phyloP scores from a whole-genome alignment of 768 basidiomycete genomes.

The Pleurotus eryngii region DNA sequence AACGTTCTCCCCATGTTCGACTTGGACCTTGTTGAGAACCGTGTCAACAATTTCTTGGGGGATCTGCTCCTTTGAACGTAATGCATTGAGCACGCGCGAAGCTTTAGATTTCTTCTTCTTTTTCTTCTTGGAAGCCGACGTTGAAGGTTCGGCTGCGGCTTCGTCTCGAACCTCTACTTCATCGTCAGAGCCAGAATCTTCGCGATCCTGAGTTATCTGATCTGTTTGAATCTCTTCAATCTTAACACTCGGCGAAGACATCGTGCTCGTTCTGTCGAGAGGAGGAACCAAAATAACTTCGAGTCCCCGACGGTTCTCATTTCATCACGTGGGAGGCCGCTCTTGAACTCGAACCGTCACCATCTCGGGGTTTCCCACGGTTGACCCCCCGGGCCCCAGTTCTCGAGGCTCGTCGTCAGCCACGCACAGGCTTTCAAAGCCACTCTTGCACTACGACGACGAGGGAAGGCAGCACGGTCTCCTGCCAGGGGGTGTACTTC shows the following conservation, averaged over 20 bases:
- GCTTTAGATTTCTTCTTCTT: conserved; percentile 86
- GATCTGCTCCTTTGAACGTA: conserved; percentile 46
- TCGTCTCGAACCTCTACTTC: conserved; percentile 14
- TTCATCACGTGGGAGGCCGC: no score
- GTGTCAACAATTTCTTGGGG: conserved; percentile 62
- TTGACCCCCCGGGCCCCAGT: no score
- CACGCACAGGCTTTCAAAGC: no score
- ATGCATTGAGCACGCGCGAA: conserved; percentile 44
- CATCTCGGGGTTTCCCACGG: no score
- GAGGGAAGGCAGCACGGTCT: no score
- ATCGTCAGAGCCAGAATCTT: conserved; percentile 27
- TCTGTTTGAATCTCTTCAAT: neutral
- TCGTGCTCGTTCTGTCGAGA: neutral
- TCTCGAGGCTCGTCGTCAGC: no score
- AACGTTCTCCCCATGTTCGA: conserved; percentile 44
- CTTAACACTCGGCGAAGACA: neutral
- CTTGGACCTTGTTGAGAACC: conserved; percentile 64
- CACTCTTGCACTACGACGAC: no score
- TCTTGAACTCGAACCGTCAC: no score
- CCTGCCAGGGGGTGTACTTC: no score
- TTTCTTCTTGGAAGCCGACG: conserved; percentile 64
- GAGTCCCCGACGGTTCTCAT: neutral
- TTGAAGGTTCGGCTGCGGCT: conserved; percentile 32
- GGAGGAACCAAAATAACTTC: neutral
- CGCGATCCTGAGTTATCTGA: neutral